Percentiles rank a stretch among this genome's conserved stretches.
Conservation (phyloP, 805 yeast genomes). For the Monosporozyma aquatica region DNA sequence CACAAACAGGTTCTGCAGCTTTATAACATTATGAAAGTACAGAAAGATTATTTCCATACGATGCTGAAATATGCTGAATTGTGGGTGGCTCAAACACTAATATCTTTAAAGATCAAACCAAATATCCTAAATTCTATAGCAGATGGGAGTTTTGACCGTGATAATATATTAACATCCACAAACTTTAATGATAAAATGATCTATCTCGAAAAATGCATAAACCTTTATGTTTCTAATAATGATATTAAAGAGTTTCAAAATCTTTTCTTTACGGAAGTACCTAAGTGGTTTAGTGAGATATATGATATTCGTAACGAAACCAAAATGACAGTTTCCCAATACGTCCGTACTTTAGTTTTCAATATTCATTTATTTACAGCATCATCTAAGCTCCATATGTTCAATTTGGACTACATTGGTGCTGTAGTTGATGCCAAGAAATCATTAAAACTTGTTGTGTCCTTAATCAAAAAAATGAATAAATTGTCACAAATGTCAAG, state of each 20-base stretch:
- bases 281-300: slow-evolving; percentile 13
- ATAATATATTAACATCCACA: background rate
- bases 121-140: slow-evolving; percentile 8
- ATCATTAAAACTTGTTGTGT: slow-evolving; percentile 43
- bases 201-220: slow-evolving; percentile 7
- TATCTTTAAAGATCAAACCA: slow-evolving; percentile 15
- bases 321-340: slow-evolving; percentile 14
- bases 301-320: slow-evolving; percentile 20
- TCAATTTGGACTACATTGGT: slow-evolving; percentile 11
- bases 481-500: slow-evolving; percentile 26
- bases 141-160: too few relatives aligned
- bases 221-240: slow-evolving; percentile 8
- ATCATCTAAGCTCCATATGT: slow-evolving; percentile 18
- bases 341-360: slow-evolving; percentile 24
- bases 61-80: slow-evolving; percentile 7
- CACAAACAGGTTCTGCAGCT: slow-evolving; percentile 16
- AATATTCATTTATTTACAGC: slow-evolving; percentile 17
- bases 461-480: slow-evolving; percentile 38
- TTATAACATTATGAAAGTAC: slow-evolving; percentile 2
- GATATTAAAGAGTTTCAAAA: slow-evolving; percentile 13
- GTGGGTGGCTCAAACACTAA: slow-evolving; percentile 11
- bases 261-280: slow-evolving; percentile 14
- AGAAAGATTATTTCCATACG: slow-evolving; percentile 7
- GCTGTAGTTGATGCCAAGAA: slow-evolving; percentile 36
- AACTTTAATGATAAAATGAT: slow-evolving; percentile 1